Evolutionary conservation across 495 filamentous ascomycete genomes (phyloP), one percentile per base, ranked within the genome.

Genomic region (Penicillium daleae): DNA sequence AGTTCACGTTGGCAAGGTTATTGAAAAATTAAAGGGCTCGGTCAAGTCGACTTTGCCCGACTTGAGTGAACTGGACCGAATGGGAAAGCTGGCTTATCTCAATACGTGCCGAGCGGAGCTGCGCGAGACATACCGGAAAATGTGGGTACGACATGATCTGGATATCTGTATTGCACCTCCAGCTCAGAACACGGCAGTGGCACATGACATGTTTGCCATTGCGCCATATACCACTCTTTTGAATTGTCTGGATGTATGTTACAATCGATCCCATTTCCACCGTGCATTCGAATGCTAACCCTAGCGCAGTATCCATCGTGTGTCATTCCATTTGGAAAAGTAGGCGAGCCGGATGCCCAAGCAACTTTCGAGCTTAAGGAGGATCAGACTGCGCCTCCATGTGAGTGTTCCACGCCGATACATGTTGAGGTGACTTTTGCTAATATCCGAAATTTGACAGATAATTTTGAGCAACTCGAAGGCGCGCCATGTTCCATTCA

Each of bases 231-330:
- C 80, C 6, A 65, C 74, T 6, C 64, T 82, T 17, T 65, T 73
- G 63, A 83, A 82, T 65, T 39, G 73, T 32, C 64, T 83, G 0
- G 78, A 83, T 64, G 81, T 82, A 66, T 69, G 80, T 71, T 48
- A 22, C 12, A 24, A 22, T 3, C 17, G 0, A 13, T 12, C 21
- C n/a, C 0, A 19, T 9, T 32, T 48, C 39, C 22, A 27, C 8
- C 40, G 0, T 10, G 40, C 40, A 19, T 3, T 49, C 3, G 9
- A 27, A 12, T 17, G 7, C 46, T 44, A 48, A 46, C 27, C 26
- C 12, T 7, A 10, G 15, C 29, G n/a, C 58, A 77, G 74, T 77
- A 75, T 59, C 74, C 74, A 17, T 64, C 71, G 0, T 74, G 67
- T 39, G 60, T 75, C 6, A 65, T 77, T 54, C 74, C 74, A 21